These are phyloP conservation scores for Arthrinium phaeospermum DNA, from an alignment of 2,329 filamentous ascomycete genomes.

Conservation along the genomic window DNA sequence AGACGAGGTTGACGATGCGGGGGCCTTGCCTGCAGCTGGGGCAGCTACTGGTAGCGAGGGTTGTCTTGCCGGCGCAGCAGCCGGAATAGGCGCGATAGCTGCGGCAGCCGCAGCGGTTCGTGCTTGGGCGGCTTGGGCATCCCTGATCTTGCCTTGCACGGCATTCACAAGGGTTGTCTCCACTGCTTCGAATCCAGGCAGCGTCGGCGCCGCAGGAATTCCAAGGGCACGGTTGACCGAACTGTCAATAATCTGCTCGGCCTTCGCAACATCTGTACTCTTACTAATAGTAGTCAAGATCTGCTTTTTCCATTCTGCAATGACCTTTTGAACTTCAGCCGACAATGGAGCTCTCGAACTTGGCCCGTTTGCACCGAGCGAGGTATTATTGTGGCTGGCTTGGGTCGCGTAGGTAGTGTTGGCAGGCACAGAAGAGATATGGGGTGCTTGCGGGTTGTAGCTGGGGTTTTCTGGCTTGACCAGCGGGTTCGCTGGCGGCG, in stretches of 20 bases:
- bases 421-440: slow-evolving; percentile 28
- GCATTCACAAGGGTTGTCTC: slow-evolving; percentile 36
- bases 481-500: slow-evolving; percentile 32
- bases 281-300: slow-evolving; percentile 37
- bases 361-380: slow-evolving; percentile 22
- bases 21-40: slow-evolving; percentile 25
- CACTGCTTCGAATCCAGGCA: slow-evolving; percentile 36
- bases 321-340: slow-evolving; percentile 38
- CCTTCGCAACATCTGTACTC: slow-evolving; percentile 36
- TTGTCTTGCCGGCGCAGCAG: slow-evolving; percentile 26
- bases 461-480: slow-evolving; percentile 32
- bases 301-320: slow-evolving; percentile 37
- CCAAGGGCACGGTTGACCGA: slow-evolving; percentile 38
- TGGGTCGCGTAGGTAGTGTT: slow-evolving; percentile 24
- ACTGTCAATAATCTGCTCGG: slow-evolving; percentile 37
- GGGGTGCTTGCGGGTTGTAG: slow-evolving; percentile 29
- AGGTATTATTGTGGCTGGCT: slow-evolving; percentile 21
- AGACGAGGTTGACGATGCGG: slow-evolving; percentile 19
- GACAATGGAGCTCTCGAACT: slow-evolving; percentile 28
- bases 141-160: slow-evolving; percentile 38
- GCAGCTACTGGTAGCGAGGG: slow-evolving; percentile 30
- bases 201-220: slow-evolving; percentile 31
- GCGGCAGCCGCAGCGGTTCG: slow-evolving; percentile 17
- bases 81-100: neutral
- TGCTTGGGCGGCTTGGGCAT: slow-evolving; percentile 33